phyloP scores from a whole-genome alignment of 192 early-diverging fungal species.

The Diversispora eburnea region DNA sequence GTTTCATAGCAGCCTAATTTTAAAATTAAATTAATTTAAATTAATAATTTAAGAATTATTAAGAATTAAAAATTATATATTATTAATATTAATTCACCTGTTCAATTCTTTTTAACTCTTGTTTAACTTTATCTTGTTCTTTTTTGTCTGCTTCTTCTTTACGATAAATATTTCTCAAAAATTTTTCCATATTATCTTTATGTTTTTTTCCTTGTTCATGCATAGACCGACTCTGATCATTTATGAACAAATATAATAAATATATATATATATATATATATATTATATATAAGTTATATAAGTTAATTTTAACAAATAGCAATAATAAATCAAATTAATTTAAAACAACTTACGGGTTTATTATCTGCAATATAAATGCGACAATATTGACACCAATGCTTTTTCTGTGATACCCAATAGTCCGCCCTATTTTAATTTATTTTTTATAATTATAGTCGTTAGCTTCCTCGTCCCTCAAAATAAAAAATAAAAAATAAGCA shows the following conservation, averaged over 20 bases:
- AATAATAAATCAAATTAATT: not conserved
- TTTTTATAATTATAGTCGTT: no score
- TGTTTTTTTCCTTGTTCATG: constrained; percentile 80
- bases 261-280: not conserved
- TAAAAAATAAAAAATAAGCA: no score
- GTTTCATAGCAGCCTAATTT: constrained; percentile 40
- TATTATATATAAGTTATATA: not conserved
- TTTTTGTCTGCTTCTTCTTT: constrained; percentile 47
- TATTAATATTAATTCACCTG: constrained; percentile 30
- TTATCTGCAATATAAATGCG: constrained; percentile 79
- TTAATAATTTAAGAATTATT: not conserved
- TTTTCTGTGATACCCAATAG: constrained; percentile 70
- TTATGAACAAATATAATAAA: constrained; percentile 15
- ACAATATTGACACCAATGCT: constrained; percentile 85
- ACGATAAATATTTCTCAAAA: constrained; percentile 65
- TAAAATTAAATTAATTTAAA: no score
- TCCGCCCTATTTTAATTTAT: constrained; percentile 38
- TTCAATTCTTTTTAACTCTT: constrained; percentile 68
- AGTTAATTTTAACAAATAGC: not conserved
- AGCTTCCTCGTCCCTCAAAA: no score
- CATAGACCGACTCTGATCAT: constrained; percentile 41
- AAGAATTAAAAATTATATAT: not conserved
- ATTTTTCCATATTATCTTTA: constrained; percentile 78
- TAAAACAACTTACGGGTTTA: constrained; percentile 58
- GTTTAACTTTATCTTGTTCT: constrained; percentile 53